Percentiles rank a stretch among this genome's conserved stretches.
Conservation (phyloP, 129 eudicot genomes). For the Calendula officinalis region DNA sequence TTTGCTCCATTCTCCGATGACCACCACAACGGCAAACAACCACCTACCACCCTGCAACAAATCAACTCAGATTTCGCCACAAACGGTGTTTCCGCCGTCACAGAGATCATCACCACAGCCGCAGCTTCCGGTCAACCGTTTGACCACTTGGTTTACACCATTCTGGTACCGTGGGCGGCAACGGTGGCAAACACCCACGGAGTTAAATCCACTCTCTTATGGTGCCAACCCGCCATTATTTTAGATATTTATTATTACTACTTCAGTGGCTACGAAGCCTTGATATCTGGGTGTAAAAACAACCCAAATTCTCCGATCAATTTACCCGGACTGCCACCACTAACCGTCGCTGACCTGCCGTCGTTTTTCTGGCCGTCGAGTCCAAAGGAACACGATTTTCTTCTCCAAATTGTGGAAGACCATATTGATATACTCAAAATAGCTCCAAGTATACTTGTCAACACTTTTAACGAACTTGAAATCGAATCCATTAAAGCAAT, state of each 20-base stretch:
- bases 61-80: conserved; percentile 5
- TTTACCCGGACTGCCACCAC: conserved; percentile 9
- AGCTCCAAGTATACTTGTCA: not conserved
- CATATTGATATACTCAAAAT: not conserved
- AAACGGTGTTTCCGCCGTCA: not conserved
- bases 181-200: not conserved
- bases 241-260: conserved; percentile 17
- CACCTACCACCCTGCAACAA: conserved; percentile 3
- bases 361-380: not conserved
- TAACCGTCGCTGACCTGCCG: conserved; percentile 9
- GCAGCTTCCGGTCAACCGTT: conserved; percentile 4
- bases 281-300: not conserved
- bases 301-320: not conserved
- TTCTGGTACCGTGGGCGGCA: conserved; percentile 15
- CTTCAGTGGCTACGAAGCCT: conserved; percentile 3
- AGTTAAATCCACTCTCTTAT: conserved; percentile 5
- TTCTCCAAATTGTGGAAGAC: not conserved
- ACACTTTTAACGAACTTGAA: not conserved
- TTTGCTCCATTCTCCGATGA: conserved; percentile 13
- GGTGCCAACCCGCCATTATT: conserved; percentile 25
- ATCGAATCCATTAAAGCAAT: no score
- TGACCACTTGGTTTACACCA: conserved; percentile 13
- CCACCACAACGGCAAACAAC: conserved; percentile 4
- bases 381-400: not conserved
- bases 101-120: not conserved